phyloP scores from a whole-genome alignment of 2,329 filamentous ascomycete genomes.

The Xylaria sp. region DNA sequence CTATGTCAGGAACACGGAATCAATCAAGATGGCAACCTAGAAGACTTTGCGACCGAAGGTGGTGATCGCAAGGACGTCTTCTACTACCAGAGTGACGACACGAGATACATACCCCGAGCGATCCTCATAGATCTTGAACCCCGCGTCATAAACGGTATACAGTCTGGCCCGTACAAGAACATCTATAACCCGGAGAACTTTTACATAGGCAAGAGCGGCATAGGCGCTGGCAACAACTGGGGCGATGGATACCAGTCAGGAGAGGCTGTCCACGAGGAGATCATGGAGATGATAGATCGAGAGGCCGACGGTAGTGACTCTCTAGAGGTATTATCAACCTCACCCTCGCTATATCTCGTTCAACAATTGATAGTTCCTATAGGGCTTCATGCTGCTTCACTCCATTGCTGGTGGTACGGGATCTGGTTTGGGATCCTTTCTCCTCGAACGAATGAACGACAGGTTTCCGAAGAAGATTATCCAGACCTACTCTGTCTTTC shows the following conservation, averaged over 20 bases:
- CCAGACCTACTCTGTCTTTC: conserved; percentile 98
- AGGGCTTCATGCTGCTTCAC: conserved; percentile 98
- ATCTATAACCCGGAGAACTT: conserved; percentile 99
- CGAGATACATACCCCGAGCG: conserved; percentile 94
- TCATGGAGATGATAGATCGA: conserved; percentile 99
- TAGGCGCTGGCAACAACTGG: conserved; percentile 98
- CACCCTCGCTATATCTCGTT: neutral
- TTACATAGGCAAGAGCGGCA: conserved; percentile 92
- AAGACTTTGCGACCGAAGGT: conserved; percentile 97
- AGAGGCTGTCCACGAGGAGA: conserved; percentile 91
- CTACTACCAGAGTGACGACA: conserved; percentile 99
- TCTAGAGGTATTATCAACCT: conserved; percentile 71
- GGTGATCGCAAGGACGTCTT: conserved; percentile 99
- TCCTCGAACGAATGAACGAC: conserved; percentile 95
- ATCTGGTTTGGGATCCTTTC: conserved; percentile 92
- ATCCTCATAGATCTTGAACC: conserved; percentile 97
- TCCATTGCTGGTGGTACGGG: conserved; percentile 98
- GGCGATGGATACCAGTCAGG: conserved; percentile 94
- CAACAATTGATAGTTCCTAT: conserved; percentile 12
- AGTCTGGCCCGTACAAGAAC: conserved; percentile 93
- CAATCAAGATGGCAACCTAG: conserved; percentile 94
- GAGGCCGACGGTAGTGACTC: conserved; percentile 98
- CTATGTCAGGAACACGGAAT: conserved; percentile 98
- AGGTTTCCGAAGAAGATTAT: conserved; percentile 99
- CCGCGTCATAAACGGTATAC: conserved; percentile 90